Conservation (phyloP, 192 early-diverging fungal species). For the Dispira parvispora region DNA sequence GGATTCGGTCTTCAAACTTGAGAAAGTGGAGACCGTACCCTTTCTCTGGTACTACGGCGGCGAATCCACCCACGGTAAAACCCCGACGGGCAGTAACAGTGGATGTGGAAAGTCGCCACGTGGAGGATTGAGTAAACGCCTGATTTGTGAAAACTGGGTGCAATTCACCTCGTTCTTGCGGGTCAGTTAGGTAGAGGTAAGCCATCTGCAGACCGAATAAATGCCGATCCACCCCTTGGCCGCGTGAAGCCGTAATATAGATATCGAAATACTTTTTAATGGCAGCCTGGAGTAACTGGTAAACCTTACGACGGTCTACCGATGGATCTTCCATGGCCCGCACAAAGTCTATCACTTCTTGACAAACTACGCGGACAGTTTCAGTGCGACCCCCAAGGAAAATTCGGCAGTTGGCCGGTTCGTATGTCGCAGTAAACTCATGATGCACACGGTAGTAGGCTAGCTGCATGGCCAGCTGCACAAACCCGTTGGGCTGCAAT, state of each 20-base stretch:
- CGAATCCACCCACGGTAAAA: constrained; percentile 55
- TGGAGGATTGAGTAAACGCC: constrained; percentile 34
- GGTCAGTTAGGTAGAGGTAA: neutral
- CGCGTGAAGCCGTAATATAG: constrained; percentile 43
- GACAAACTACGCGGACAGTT: constrained; percentile 51
- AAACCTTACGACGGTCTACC: constrained; percentile 14
- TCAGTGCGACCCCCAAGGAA: constrained; percentile 69
- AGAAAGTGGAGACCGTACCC: constrained; percentile 37
- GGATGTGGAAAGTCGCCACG: constrained; percentile 55
- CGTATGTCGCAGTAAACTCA: constrained; percentile 48
- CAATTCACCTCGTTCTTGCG: constrained; percentile 20
- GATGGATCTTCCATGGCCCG: constrained; percentile 33
- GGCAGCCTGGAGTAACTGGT: constrained; percentile 35
- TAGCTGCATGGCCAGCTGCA: constrained; percentile 67
- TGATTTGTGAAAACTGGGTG: constrained; percentile 40
- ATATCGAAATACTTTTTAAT: constrained; percentile 40
- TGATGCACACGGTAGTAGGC: constrained; percentile 52
- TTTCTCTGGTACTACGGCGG: constrained; percentile 41
- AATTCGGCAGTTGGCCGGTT: constrained; percentile 52
- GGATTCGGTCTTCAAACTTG: too few relatives aligned
- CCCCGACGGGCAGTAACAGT: constrained; percentile 37
- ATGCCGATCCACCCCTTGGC: constrained; percentile 60
- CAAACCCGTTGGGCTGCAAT: constrained; percentile 39
- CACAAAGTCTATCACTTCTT: constrained; percentile 45
- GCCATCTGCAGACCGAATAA: constrained; percentile 45